Conservation (phyloP, 805 yeast genomes). For the Candida chauliodis region DNA sequence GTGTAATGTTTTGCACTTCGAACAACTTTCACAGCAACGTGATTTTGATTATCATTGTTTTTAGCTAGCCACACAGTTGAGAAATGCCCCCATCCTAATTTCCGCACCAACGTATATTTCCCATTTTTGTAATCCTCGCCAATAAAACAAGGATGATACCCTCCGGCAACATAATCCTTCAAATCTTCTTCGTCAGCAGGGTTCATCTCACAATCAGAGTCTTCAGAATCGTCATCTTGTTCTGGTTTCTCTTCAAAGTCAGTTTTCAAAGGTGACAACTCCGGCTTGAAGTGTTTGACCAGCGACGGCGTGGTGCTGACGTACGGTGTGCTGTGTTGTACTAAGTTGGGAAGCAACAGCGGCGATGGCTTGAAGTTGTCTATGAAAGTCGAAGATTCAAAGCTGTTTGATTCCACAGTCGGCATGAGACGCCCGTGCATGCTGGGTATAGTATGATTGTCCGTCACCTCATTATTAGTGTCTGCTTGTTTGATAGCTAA, state of each 20-base stretch:
- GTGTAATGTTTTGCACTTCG: slow-evolving; percentile 87
- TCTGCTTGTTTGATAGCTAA: slow-evolving; percentile 43
- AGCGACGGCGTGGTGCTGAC: slow-evolving; percentile 30
- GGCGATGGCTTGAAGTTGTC: slow-evolving; percentile 10
- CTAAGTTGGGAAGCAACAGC: slow-evolving; percentile 19
- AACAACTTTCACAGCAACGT: slow-evolving; percentile 93
- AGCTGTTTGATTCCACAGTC: slow-evolving; percentile 1
- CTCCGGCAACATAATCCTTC: slow-evolving; percentile 86
- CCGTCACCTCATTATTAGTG: slow-evolving; percentile 14
- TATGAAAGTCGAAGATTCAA: slow-evolving; percentile 4
- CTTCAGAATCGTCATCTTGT: slow-evolving; percentile 19
- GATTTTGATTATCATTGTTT: slow-evolving; percentile 51
- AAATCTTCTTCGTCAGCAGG: slow-evolving; percentile 75
- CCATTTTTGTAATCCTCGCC: slow-evolving; percentile 81
- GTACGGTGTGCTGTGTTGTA: slow-evolving; percentile 26
- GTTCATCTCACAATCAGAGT: slow-evolving; percentile 23
- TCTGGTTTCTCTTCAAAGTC: slow-evolving; percentile 19
- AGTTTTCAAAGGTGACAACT: slow-evolving; percentile 35
- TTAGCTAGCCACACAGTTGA: slow-evolving; percentile 92
- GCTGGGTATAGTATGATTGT: slow-evolving; percentile 7
- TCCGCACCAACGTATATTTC: slow-evolving; percentile 76
- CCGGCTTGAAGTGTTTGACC: slow-evolving; percentile 34
- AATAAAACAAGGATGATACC: slow-evolving; percentile 89
- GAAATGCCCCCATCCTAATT: slow-evolving; percentile 98
- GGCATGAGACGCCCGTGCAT: too few species aligned